Percentiles rank a stretch among this genome's conserved stretches.
These are phyloP conservation scores for Solanum clarkiae DNA, from an alignment of 257 asterid species.

Conservation along the genomic window DNA sequence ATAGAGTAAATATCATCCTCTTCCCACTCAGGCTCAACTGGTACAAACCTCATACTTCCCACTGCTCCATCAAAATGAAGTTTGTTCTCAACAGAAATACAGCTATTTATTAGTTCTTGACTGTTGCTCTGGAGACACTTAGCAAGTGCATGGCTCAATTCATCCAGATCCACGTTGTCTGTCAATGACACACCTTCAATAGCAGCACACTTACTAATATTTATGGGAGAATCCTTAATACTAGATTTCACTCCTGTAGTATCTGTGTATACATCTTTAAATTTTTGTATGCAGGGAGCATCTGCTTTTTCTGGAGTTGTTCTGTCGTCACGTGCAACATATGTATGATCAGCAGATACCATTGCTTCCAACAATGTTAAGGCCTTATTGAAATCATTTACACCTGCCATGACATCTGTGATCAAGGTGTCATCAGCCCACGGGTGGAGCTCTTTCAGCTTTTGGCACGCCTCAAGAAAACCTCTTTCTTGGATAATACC, in stretches of 20 bases:
- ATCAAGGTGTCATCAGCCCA: slow-evolving; percentile 69
- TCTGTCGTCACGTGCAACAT: background rate
- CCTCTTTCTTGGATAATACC: background rate
- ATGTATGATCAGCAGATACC: slow-evolving; percentile 17
- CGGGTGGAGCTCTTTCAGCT: slow-evolving; percentile 39
- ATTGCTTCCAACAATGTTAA: slow-evolving; percentile 33
- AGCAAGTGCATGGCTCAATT: background rate
- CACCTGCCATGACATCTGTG: slow-evolving; percentile 64
- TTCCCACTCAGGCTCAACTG: slow-evolving; percentile 68
- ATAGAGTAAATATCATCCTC: slow-evolving; percentile 69
- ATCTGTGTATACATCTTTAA: background rate
- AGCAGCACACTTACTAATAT: background rate
- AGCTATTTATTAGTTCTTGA: background rate
- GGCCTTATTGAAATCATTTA: slow-evolving; percentile 39
- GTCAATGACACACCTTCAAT: slow-evolving; percentile 4
- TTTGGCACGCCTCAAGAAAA: slow-evolving; percentile 11
- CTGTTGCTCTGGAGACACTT: background rate
- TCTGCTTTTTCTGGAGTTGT: background rate
- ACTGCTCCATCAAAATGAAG: slow-evolving; percentile 4
- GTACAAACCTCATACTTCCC: slow-evolving; percentile 18
- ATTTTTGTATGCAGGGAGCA: background rate
- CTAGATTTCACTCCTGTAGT: background rate
- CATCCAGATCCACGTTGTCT: slow-evolving; percentile 3
- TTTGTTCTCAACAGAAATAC: background rate
- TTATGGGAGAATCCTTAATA: background rate